These are phyloP conservation scores for Glutinoglossum americanum DNA, from an alignment of 495 filamentous ascomycete genomes.

Conservation along the genomic window DNA sequence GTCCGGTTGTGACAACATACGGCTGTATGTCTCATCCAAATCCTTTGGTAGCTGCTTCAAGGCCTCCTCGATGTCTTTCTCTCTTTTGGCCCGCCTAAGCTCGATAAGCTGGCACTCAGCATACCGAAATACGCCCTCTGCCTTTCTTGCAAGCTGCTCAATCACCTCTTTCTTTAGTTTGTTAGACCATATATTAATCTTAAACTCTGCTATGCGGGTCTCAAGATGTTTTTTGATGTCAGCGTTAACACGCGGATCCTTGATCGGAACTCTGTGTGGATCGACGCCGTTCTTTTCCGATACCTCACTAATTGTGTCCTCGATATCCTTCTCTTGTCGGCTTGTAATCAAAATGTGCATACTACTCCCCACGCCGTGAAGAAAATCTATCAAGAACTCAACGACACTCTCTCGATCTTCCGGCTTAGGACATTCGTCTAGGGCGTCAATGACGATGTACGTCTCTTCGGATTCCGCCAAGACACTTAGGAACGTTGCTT, in stretches of 20 bases:
- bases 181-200: conserved; percentile 1
- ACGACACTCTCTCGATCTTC: background rate
- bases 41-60: conserved; percentile 7
- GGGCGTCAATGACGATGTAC: conserved; percentile 11
- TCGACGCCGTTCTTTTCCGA: background rate
- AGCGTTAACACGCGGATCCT: conserved; percentile 1
- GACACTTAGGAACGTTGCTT: background rate
- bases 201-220: conserved; percentile 6
- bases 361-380: background rate
- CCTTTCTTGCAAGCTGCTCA: background rate
- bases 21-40: conserved; percentile 14
- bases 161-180: conserved; percentile 4
- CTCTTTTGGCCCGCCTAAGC: conserved; percentile 3
- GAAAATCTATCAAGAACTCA: background rate
- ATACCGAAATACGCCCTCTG: conserved; percentile 8
- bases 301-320: background rate
- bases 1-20: conserved; percentile 7
- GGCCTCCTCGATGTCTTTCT: conserved; percentile 5
- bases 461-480: background rate
- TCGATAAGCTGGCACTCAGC: conserved; percentile 11
- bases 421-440: conserved; percentile 12
- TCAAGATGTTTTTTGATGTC: conserved; percentile 11
- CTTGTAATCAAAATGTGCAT: conserved; percentile 10
- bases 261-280: conserved; percentile 2
- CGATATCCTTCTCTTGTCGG: conserved; percentile 8